Evolutionary conservation across 768 basidiomycete species (phyloP), one percentile per base, ranked within the genome.

Genomic region (Boletales sp.): DNA sequence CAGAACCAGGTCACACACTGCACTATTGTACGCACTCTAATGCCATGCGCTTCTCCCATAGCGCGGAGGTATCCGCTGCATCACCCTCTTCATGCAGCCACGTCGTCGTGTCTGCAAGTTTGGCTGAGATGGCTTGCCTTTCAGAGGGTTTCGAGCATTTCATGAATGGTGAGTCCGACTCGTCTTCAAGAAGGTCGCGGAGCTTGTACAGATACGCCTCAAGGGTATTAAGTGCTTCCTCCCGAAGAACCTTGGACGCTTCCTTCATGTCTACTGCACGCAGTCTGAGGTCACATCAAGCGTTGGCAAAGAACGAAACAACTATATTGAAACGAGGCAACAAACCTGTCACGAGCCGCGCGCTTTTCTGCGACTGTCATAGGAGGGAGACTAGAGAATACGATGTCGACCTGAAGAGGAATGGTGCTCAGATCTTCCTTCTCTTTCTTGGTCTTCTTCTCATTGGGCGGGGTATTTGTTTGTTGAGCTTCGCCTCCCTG

Each of bases 171-270:
- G 85, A 81, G 8, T 82, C 78, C 5, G 70, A 58, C 11, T 81
- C 78, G 35, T 87, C 83, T 29, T 81, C 77, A 29, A 97, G 73
- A 10, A 95, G 75, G 62, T 93, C 93, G 18, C 90, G 84, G 31
- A 97, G 70, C 52, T 86, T 81, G 72, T 99, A 99, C n/a, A 98
- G 69, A 64, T 97, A 97, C 30, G 86, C 82, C 68, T 99, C 97
- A 45, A 99, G 81, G 21, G 80, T 76, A 69, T 99, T 99, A 29
- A 87, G 78, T 3, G 92, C 91, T 66, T 98, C 97, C 60, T 94
- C 94, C 30, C 84, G 84, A 46, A 82, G 81, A 30, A 74, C 76
- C 66, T 90, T 92, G 15, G 83, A 79, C 2, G 76, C 72, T 71
- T 98, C 94, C 47, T 86, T 83, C 8, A 73, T 66, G 57, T 95